Base-by-base conservation (phyloP, 2,329 filamentous ascomycete genomes). In the Harringtonia aguacate region DNA sequence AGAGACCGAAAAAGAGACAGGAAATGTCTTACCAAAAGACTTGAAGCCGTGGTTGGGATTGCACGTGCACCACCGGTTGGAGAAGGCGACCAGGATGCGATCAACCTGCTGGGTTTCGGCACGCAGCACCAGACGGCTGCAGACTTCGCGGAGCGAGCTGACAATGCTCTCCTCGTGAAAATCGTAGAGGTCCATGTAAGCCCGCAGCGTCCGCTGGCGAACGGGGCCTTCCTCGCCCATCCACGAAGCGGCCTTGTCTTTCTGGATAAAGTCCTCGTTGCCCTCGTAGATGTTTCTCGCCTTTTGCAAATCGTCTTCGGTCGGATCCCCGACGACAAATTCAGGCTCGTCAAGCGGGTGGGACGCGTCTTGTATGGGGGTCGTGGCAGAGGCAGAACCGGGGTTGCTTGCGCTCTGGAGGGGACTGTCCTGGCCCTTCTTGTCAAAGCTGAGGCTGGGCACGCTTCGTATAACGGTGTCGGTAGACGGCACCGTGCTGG, bases 21-120 rank as follows among this genome's bases (percentile, higher is more conserved):
- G 28, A n/a, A 17, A 39, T 20, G 14, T 29, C 79, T 65, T 70
- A 89, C 86, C 86, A 53, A 72, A 78, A 44, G 84, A 79, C 63
- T 92, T 95, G 72, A 97, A 98, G 14, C 90, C 89, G 62, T 98
- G 88, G 36, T 81, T 83, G 1, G 85, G 78, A 58, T 98, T 98
- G 69, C 89, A 95, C 53, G 85, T 77, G 60, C 87, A 95, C 92
- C 92, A 98, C 48, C 90, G 73, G 51, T 79, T 80, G 4, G 92
- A 86, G 55, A 97, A 90, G 18, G 85, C 83, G 55, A 94, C 86
- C 50, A 98, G 67, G 47, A 98, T 90, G 29, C 92, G 84, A 60
- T 98, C 92, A 18, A 98, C 86, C 61, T 98, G 90, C 63, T 98
- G 92, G 3, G 89, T 94, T 64, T 98, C 92, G 34, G 86, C 92